A percentile compares a stretch with the other conserved stretches of the same genome.
Evolutionary conservation across 2,329 filamentous ascomycete species (phyloP).

Genomic region (Paraphoma sp.): DNA sequence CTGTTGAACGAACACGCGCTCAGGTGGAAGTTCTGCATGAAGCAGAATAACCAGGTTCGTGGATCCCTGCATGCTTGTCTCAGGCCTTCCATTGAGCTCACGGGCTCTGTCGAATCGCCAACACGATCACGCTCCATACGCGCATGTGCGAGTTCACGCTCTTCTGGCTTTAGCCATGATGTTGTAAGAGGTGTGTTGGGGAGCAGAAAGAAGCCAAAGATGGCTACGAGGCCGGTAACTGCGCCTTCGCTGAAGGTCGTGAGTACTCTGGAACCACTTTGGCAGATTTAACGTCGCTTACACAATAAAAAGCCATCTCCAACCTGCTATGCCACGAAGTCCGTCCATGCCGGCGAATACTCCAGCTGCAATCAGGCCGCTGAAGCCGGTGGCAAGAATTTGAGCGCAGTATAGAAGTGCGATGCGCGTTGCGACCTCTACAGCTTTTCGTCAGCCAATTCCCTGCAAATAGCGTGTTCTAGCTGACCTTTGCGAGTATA

Average conservation of each 20-base stretch:
- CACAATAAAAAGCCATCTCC: slow-evolving; percentile 50
- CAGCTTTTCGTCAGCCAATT: background rate
- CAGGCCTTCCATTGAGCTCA: slow-evolving; percentile 35
- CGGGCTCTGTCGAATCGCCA: slow-evolving; percentile 46
- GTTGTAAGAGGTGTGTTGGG: slow-evolving; percentile 47
- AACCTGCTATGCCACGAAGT: slow-evolving; percentile 40
- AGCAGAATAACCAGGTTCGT: slow-evolving; percentile 38
- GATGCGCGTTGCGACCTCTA: slow-evolving; percentile 46
- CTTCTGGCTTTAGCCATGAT: slow-evolving; percentile 53
- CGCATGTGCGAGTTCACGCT: slow-evolving; percentile 50
- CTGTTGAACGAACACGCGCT: slow-evolving; percentile 40
- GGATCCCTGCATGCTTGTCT: slow-evolving; percentile 36
- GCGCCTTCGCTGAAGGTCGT: slow-evolving; percentile 28
- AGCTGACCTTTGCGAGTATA: slow-evolving; percentile 61
- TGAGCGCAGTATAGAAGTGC: slow-evolving; percentile 49
- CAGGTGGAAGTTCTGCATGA: slow-evolving; percentile 41
- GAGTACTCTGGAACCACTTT: no score
- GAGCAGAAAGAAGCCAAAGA: slow-evolving; percentile 37
- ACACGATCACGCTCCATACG: slow-evolving; percentile 57
- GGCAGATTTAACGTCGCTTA: background rate
- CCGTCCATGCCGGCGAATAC: slow-evolving; percentile 44
- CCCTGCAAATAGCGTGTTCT: slow-evolving; percentile 40
- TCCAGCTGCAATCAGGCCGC: slow-evolving; percentile 53
- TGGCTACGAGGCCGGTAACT: slow-evolving; percentile 31
- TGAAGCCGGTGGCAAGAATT: slow-evolving; percentile 50